Evolutionary conservation across 345 rosid species (phyloP).

Genomic region (Psidium friedrichsthalianum): DNA sequence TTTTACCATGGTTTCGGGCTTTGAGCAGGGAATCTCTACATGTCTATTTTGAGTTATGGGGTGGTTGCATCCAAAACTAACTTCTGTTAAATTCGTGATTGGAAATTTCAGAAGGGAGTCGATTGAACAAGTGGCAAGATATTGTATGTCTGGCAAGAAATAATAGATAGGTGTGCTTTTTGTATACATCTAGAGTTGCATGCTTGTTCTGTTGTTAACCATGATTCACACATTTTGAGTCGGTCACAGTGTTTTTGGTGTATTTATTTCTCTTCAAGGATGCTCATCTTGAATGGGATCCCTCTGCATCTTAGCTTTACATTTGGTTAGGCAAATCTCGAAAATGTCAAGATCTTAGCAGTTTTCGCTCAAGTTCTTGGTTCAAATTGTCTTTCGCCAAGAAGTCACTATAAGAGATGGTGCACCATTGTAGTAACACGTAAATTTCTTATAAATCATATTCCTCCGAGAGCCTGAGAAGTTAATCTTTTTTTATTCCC

Average conservation of each 20-base stretch:
- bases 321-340: neutral
- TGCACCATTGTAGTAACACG: neutral
- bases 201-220: neutral
- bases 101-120: neutral
- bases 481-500: conserved; percentile 20
- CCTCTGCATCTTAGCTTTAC: neutral
- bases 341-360: neutral
- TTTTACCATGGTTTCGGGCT: neutral
- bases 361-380: neutral
- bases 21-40: neutral
- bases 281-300: neutral
- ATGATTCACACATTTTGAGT: neutral
- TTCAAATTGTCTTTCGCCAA: neutral
- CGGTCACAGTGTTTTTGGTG: neutral
- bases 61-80: neutral
- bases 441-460: neutral
- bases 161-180: neutral
- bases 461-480: conserved; percentile 15
- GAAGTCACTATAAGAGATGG: neutral
- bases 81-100: neutral
- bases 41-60: neutral
- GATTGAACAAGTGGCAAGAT: neutral
- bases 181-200: neutral
- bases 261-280: neutral
- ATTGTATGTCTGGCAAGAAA: neutral